Evolutionary conservation across 768 basidiomycete genomes (phyloP).

Genomic region (Mycena polygramma): DNA sequence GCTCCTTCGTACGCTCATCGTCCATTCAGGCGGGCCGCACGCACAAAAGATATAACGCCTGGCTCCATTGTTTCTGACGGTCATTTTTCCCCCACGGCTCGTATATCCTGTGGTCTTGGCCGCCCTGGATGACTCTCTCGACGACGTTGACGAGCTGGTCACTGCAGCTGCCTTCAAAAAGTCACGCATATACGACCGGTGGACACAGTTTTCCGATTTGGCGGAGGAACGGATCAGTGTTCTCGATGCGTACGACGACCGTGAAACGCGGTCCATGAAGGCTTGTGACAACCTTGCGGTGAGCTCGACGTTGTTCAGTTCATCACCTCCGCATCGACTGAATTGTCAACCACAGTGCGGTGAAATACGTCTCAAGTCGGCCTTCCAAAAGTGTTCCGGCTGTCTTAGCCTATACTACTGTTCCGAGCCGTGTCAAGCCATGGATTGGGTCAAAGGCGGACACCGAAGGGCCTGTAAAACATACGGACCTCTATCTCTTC

Average conservation of each 20-base stretch:
- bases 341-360: neutral
- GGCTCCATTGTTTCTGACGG: neutral
- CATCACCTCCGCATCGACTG: neutral
- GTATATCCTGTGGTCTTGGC: neutral
- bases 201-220: neutral
- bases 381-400: too few species aligned
- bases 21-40: neutral
- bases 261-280: neutral
- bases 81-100: neutral
- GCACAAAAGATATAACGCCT: neutral
- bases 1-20: neutral
- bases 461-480: too few species aligned
- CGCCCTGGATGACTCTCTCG: neutral
- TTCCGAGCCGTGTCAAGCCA: too few species aligned
- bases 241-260: neutral
- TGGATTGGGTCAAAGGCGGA: too few species aligned
- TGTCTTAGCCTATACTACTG: too few species aligned
- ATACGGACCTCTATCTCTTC: too few species aligned
- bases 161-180: neutral
- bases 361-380: neutral
- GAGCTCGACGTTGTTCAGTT: neutral
- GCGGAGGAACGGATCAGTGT: neutral
- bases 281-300: neutral
- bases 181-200: neutral
- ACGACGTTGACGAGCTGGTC: neutral